Evolutionary conservation across 1,139 yeast genomes (phyloP).

Genomic region (Pichia norvegensis): DNA sequence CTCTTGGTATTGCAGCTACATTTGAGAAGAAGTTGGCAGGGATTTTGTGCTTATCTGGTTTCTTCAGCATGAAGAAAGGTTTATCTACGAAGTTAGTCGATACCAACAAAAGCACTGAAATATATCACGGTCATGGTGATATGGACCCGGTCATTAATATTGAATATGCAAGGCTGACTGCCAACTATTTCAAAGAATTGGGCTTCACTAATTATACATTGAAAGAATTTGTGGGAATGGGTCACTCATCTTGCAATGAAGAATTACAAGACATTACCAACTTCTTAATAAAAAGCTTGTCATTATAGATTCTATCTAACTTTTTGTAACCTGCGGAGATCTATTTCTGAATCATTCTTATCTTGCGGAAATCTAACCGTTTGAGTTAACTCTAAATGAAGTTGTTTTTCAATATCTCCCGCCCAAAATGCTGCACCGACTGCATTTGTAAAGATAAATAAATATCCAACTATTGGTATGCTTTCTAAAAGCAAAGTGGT

Average conservation of each 20-base stretch:
- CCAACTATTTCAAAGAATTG: slow-evolving; percentile 38
- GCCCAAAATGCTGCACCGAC: slow-evolving; percentile 76
- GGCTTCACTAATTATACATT: slow-evolving; percentile 51
- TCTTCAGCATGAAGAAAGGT: slow-evolving; percentile 47
- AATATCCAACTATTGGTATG: slow-evolving; percentile 51
- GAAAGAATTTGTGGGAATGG: slow-evolving; percentile 54
- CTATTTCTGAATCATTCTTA: not conserved
- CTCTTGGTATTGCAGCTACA: slow-evolving; percentile 48
- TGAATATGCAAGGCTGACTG: slow-evolving; percentile 41
- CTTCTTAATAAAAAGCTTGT: slow-evolving; percentile 33
- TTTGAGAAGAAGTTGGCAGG: slow-evolving; percentile 69
- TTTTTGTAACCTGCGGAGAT: not conserved
- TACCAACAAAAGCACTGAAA: slow-evolving; percentile 57
- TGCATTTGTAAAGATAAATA: slow-evolving; percentile 59
- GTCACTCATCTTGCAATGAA: slow-evolving; percentile 58
- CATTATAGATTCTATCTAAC: not conserved
- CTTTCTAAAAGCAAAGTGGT: slow-evolving; percentile 50
- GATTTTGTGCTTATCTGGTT: slow-evolving; percentile 74
- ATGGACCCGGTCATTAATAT: slow-evolving; percentile 58
- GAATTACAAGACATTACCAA: slow-evolving; percentile 54
- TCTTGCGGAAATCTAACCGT: too few relatives aligned
- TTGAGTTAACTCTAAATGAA: not conserved
- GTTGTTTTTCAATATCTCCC: slow-evolving; percentile 24
- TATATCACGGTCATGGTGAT: slow-evolving; percentile 86
- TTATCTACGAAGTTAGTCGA: slow-evolving; percentile 27